These are phyloP conservation scores for Lumnitzera racemosa DNA, from an alignment of 345 rosid species.

Conservation along the genomic window DNA sequence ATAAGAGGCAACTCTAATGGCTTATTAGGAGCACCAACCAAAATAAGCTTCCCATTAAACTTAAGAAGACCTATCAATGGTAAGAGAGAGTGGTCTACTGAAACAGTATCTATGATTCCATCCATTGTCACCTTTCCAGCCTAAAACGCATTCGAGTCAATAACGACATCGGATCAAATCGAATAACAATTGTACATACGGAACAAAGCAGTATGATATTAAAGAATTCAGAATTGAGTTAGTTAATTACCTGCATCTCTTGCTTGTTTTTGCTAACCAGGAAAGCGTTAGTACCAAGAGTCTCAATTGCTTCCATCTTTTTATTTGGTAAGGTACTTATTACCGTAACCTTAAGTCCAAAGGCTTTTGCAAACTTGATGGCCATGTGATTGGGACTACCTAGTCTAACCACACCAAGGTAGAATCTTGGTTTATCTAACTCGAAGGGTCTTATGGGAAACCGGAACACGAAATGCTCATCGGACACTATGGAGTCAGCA, in stretches of 20 bases:
- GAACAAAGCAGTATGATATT: no score
- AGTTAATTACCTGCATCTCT: slow-evolving; percentile 29
- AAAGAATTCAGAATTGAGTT: no score
- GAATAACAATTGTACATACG: no score
- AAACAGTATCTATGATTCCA: slow-evolving; percentile 54
- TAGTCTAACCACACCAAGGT: slow-evolving; percentile 39
- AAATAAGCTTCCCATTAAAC: slow-evolving; percentile 37
- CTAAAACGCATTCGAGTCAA: no score
- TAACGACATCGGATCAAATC: no score
- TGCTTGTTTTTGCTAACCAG: slow-evolving; percentile 26
- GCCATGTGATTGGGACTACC: slow-evolving; percentile 52
- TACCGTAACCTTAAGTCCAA: no score
- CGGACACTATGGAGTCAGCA: slow-evolving; percentile 46
- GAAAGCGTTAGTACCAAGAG: slow-evolving; percentile 36
- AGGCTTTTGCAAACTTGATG: slow-evolving; percentile 47
- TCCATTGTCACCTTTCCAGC: slow-evolving; percentile 26
- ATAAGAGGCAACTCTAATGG: slow-evolving; percentile 35
- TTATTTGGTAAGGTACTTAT: slow-evolving; percentile 44
- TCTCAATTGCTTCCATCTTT: slow-evolving; percentile 32
- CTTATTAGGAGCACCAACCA: slow-evolving; percentile 42
- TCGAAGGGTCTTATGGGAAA: no score
- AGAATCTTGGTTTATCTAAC: slow-evolving; percentile 24
- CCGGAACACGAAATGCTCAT: slow-evolving; percentile 40
- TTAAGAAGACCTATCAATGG: slow-evolving; percentile 45
- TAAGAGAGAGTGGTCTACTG: slow-evolving; percentile 33